Base-by-base conservation (phyloP, 2,329 filamentous ascomycete species). In the Neonectria punicea region DNA sequence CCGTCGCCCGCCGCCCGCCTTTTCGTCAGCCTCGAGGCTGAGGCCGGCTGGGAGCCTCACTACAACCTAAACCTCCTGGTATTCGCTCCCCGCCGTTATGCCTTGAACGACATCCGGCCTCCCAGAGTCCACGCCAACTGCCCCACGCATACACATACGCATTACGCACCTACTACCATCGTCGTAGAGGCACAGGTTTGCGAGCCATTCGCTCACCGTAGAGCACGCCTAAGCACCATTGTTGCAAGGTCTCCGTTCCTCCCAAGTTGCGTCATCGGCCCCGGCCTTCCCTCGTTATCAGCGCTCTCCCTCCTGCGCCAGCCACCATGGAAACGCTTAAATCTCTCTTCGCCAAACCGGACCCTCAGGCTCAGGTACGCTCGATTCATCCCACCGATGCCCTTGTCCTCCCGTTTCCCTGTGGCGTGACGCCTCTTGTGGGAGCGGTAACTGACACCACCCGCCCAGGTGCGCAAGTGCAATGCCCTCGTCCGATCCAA, bases 401-500 rank as follows among this genome's bases (percentile, higher is more conserved):
- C 5, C 32, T 43, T 18, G 32, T 36, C 59, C 13, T 22, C 57
- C 25, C 16, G 8, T 16, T 20, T 9, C 34, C 49, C 30, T 30
- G 47, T 61, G 53, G 34, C 49, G 46, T 20, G 39, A 46, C 51
- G 28, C 28, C 20, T 22, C 32, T 18, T 30, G 18, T 56, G 53
- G 53, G 61, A 28, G 18, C 58, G 54, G 53, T 64, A 28, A 60
- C 58, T 55, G 34, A 63, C 53, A 68, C 22, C 6, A 44, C n/a
- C 36, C 34, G 58, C 54, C 41, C 63, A 99, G 95, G 91, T 96
- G 82, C 91, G 94, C 69, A 98, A 98, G 90, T 98, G 95, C 82
- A 97, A 98, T 80, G 85, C 89, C 67, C 88, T 98, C 67, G 92
- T 99, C 74, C 93, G 95, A 66, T 84, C 90, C 77, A 98, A 98